Evolutionary conservation across 108 stramenopile genomes (phyloP), one percentile per base, ranked within the genome.

Genomic region (Cyclotella kingstonii): DNA sequence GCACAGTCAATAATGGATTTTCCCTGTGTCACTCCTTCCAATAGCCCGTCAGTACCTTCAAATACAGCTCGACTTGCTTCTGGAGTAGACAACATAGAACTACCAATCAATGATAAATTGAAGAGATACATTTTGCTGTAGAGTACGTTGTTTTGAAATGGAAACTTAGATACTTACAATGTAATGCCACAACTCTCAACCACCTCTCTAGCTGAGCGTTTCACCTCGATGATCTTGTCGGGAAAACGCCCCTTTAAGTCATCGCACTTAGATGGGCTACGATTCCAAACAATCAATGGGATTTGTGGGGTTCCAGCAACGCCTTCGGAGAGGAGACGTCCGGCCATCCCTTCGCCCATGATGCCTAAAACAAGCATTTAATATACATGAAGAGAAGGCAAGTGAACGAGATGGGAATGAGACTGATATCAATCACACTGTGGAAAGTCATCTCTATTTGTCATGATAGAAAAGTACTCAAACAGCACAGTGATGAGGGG

Each of bases 271-370:
- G 73, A 67, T 9, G 22, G 29, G 14, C 82, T 80, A 22, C 95
- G 74, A 72, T 93, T 96, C 92, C 92, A 96, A 26, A 96, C 54
- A 14, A 93, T 52, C 49, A 96, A 58, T 1, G 87, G 89, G 7
- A 49, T 61, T 3, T 74, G 69, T n/a, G 70, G 45, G 4, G 80
- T 64, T 34, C 86, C 87, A 25, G 86, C 86, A 30, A 89, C 73
- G 11, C 70, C 74, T 54, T 88, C 70, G n/a, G 84, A 76, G 29
- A 96, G 36, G 28, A 96, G 87, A 12, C 89, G 65, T 14, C 56
- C 63, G n/a, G 86, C 84, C 94, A 95, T 95, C 5, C 94, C 94
- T 42, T 89, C 84, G 35, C 94, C 94, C 94, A 95, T 95, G 73
- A 95, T 91, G 41, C 94, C 51, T 52, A 15, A 6, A 15, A 5